Conservation (phyloP, 805 yeast species). For the Kockiozyma suomiensis region DNA sequence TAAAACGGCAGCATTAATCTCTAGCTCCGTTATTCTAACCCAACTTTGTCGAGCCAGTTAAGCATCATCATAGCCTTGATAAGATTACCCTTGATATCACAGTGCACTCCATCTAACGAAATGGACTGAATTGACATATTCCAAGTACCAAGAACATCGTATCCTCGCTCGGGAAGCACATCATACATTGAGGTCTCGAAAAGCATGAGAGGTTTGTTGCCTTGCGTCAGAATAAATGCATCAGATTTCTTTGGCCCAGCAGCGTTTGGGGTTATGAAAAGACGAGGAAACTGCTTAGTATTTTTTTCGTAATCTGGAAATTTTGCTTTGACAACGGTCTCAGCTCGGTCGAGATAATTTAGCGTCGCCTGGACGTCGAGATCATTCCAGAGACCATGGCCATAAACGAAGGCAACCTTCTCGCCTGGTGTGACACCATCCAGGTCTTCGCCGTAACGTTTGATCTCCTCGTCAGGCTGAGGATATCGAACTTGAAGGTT, state of each 20-base stretch:
- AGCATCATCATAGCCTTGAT: constrained; percentile 34
- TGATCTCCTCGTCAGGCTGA: constrained; percentile 30
- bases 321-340: constrained; percentile 15
- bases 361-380: constrained; percentile 33
- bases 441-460: constrained; percentile 22
- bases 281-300: constrained; percentile 22
- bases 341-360: constrained; percentile 29
- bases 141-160: constrained; percentile 33
- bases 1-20: neutral
- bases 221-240: constrained; percentile 30
- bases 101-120: constrained; percentile 31
- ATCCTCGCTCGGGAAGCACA: constrained; percentile 28
- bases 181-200: constrained; percentile 31
- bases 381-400: constrained; percentile 35
- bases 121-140: constrained; percentile 32
- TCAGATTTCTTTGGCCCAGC: constrained; percentile 32
- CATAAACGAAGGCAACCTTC: constrained; percentile 30
- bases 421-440: constrained; percentile 18
- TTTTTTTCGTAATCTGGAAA: constrained; percentile 18
- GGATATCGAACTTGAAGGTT: constrained; percentile 31
- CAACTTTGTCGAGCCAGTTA: constrained; percentile 33
- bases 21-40: constrained; percentile 12
- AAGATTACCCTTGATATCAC: constrained; percentile 30
- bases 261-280: constrained; percentile 32
- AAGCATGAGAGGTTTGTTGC: constrained; percentile 34